Evolutionary conservation across 208 protist genomes (phyloP), one percentile per base, ranked within the genome.

Genomic region (Acanthamoeba castellanii): DNA sequence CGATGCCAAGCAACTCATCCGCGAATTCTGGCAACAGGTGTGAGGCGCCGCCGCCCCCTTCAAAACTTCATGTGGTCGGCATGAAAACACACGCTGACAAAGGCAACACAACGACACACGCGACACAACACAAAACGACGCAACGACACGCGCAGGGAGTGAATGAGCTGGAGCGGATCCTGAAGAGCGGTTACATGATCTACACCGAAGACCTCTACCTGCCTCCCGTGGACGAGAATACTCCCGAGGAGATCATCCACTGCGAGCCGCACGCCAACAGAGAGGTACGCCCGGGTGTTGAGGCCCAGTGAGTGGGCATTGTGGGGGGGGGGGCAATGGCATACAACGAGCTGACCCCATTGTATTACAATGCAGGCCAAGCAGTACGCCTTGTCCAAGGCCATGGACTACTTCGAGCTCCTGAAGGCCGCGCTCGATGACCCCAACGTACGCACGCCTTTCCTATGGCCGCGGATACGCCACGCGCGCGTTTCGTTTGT

Each of bases 121-220:
- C 37, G 45, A 47, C 45, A n/a, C n/a, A n/a, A n/a, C n/a, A n/a
- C n/a, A n/a, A n/a, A n/a, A n/a, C n/a, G n/a, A n/a, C n/a, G n/a
- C n/a, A n/a, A n/a, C n/a, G n/a, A n/a, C n/a, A n/a, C 55, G 9
- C 50, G 16, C 52, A 92, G 59, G 50, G 61, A 25, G 64, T 74
- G 30, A 92, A 74, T n/a, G 87, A 92, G 57, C 87, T 92, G 27
- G 27, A 50, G 32, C 52, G 50, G 37, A 92, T 74, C 55, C 22
- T 92, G 34, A 47, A 92, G 42, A 76, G 32, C 32, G 87, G 64
- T 37, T 45, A 74, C 22, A 8, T n/a, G 22, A 92, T 92, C 32
- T 92, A 92, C 87, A 74, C 87, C 18, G 87, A 92, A n/a, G 87
- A 92, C 87, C 61, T 92, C 42, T 92, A 92, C 57, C 32, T 92